A percentile compares a stretch with the other conserved stretches of the same genome.
Conservation (phyloP, 1,284 basidiomycete species). For the Apiotrichum domesticum region DNA sequence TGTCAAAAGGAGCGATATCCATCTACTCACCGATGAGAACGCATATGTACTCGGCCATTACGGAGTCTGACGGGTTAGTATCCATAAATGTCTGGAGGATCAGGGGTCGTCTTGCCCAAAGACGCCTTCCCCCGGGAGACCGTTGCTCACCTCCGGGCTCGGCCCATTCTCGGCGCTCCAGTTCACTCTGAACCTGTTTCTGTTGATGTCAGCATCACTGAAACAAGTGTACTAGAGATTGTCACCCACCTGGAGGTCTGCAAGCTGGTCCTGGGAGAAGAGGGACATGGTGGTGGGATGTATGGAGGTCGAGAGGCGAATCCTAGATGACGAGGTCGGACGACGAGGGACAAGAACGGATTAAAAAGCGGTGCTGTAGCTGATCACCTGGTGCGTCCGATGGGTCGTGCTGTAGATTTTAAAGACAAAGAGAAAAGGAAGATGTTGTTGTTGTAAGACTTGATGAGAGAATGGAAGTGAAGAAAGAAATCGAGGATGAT, state of each 20-base stretch:
- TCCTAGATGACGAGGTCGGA: no score
- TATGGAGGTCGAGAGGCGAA: background rate
- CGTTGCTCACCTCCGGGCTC: constrained; percentile 30
- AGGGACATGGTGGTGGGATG: constrained; percentile 3
- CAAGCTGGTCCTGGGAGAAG: constrained; percentile 5
- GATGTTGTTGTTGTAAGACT: no score
- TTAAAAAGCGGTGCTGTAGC: no score
- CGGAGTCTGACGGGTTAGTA: constrained; percentile 25
- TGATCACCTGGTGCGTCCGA: no score
- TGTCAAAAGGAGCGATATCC: background rate
- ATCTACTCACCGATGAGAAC: constrained; percentile 36
- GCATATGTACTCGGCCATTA: constrained; percentile 45
- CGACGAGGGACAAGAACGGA: no score
- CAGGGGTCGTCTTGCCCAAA: no score
- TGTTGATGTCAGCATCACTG: constrained; percentile 12
- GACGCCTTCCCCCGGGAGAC: no score
- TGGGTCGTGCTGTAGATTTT: no score
- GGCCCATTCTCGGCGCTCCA: constrained; percentile 43
- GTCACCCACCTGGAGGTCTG: constrained; percentile 7
- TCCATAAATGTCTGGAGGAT: background rate
- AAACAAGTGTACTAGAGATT: no score
- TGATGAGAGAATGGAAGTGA: no score
- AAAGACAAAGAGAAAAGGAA: no score
- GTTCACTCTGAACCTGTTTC: constrained; percentile 36
- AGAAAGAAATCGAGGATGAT: no score